Evolutionary conservation across 1,284 basidiomycete species (phyloP), one percentile per base, ranked within the genome.

Genomic region (Pterula multifida): DNA sequence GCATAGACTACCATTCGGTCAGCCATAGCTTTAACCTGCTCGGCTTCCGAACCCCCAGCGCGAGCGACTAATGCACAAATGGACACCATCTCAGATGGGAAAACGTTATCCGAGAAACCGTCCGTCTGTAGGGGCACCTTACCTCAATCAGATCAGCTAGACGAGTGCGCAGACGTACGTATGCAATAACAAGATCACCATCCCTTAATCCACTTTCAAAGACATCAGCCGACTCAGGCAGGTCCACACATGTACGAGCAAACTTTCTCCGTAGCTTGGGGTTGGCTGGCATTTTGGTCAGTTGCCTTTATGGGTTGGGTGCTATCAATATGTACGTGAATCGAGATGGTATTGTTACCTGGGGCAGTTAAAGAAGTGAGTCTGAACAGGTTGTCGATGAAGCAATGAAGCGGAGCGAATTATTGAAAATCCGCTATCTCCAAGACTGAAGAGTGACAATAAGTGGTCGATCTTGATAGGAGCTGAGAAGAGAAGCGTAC

Each of bases 91-190:
- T 91, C 86, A 11, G 75, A 65, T 3, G 79, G 72, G 57, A 85
- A 90, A 22, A 93, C 85, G 59, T 94, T 94, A 62, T 94, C 91
- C 28, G 85, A 81, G 45, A 92, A 68, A 1, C 90, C 90, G 59
- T 94, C 90, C 19, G 90, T 93, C 79, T 89, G 67, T 55, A 49
- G 61, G 55, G 26, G 63, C 58, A 45, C 58, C 60, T 21, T 57
- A 36, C 24, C 53, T 58, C 46, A 50, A 47, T 12, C 17, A 44
- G 36, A 49, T 44, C 3, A 47, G n/a, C n/a, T n/a, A 36, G 35
- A 25, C 48, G n/a, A 35, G 39, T n/a, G 26, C 13, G 35, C 39
- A 26, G 15, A 67, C 79, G 44, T 56, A 85, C 85, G 62, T 81
- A 88, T 60, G 73, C 71, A 49, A 89, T 69, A 50, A 90, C 67